These are phyloP conservation scores for Calonectria pseudoturangicola DNA, from an alignment of 2,329 filamentous ascomycete genomes.

Conservation along the genomic window DNA sequence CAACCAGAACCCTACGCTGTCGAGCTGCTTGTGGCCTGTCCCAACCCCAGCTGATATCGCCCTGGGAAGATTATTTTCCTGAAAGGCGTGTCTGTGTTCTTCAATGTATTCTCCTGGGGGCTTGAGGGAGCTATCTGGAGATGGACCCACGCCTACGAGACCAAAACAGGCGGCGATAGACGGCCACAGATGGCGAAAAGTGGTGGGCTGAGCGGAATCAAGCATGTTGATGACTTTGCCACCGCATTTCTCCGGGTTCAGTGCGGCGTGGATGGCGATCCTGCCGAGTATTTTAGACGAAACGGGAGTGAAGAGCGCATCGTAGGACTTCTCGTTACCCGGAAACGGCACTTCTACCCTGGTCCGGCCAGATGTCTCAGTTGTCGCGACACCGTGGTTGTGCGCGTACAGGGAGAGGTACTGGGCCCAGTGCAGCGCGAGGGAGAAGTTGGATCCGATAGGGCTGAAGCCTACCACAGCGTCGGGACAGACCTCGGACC, in stretches of 20 bases:
- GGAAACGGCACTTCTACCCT: conserved; percentile 55
- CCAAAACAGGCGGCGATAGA: conserved; percentile 58
- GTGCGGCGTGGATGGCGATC: conserved; percentile 56
- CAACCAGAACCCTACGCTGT: conserved; percentile 67
- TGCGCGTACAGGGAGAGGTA: conserved; percentile 61
- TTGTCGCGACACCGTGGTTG: conserved; percentile 50
- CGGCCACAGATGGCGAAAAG: conserved; percentile 57
- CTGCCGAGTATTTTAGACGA: conserved; percentile 56
- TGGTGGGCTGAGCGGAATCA: conserved; percentile 54
- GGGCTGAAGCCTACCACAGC: conserved; percentile 63
- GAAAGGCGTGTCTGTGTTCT: conserved; percentile 56
- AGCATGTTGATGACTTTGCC: conserved; percentile 59
- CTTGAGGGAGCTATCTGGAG: conserved; percentile 4
- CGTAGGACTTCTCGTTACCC: conserved; percentile 51
- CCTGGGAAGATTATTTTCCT: conserved; percentile 46
- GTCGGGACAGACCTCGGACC: conserved; percentile 63
- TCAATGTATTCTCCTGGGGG: conserved; percentile 58
- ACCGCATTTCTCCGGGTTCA: conserved; percentile 54
- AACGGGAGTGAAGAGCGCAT: conserved; percentile 57
- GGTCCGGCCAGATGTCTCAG: neutral
- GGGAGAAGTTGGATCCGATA: conserved; percentile 59
- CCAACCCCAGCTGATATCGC: conserved; percentile 60
- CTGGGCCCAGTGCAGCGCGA: conserved; percentile 63
- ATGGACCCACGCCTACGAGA: conserved; percentile 52
- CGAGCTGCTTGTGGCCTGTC: conserved; percentile 61